Conservation (phyloP, 768 basidiomycete genomes). For the Naganishia friedmannii region DNA sequence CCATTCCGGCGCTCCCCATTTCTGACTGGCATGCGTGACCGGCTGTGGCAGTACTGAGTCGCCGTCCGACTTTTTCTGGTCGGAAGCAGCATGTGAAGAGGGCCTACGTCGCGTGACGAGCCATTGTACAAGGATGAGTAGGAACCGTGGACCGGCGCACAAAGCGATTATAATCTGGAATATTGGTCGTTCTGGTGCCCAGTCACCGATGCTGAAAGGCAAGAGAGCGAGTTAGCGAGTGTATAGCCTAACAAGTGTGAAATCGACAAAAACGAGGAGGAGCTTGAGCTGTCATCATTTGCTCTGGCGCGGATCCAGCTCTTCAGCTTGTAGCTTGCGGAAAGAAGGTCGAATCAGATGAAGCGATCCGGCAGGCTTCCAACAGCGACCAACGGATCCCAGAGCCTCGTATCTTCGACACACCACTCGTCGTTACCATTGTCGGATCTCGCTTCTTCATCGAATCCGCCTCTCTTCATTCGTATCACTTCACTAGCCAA, state of each 20-base stretch:
- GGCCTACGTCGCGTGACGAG: conserved; percentile 27
- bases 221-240: not conserved
- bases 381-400: too few relatives aligned
- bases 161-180: conserved; percentile 86
- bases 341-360: too few relatives aligned
- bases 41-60: not conserved
- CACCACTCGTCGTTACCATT: too few relatives aligned
- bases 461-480: too few relatives aligned
- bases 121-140: conserved; percentile 49
- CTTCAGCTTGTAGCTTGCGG: too few relatives aligned
- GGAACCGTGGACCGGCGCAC: conserved; percentile 72
- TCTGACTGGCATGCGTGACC: not conserved
- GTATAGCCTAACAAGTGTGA: too few relatives aligned
- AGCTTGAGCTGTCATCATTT: not conserved
- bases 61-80: conserved; percentile 14
- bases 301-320: too few relatives aligned
- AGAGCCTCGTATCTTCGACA: too few relatives aligned
- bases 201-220: conserved; percentile 75
- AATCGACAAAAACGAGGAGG: not conserved
- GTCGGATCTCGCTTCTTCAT: too few relatives aligned
- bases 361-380: too few relatives aligned
- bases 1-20: conserved; percentile 52
- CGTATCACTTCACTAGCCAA: too few relatives aligned
- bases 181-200: conserved; percentile 71
- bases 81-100: not conserved